Conservation (phyloP, 2,329 filamentous ascomycete genomes). For the Sporothrix sp. region DNA sequence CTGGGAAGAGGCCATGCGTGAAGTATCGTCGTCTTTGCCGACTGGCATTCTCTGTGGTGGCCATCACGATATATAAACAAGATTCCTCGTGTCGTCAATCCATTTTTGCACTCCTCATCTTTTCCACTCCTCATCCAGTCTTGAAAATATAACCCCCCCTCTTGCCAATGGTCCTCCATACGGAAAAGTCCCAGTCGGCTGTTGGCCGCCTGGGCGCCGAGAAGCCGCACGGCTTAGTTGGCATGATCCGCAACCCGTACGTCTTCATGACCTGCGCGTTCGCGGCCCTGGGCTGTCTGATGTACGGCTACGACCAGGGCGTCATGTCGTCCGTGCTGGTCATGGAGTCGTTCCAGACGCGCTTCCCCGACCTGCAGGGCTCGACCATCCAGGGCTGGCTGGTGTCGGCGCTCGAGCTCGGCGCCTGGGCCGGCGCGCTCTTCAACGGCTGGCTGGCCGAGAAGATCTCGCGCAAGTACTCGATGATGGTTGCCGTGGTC, state of each 20-base stretch:
- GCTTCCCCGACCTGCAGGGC: constrained; percentile 7
- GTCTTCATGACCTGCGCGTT: constrained; percentile 25
- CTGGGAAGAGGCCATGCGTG: not conserved
- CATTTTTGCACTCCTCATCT: not conserved
- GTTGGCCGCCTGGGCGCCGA: constrained; percentile 29
- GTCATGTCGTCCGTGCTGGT: constrained; percentile 9
- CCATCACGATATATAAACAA: not conserved
- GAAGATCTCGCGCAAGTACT: constrained; percentile 12
- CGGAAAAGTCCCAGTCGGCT: constrained; percentile 23
- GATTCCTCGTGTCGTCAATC: not conserved
- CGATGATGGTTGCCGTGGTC: constrained; percentile 9
- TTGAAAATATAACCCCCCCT: too few species aligned
- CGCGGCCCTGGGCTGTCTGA: constrained; percentile 10
- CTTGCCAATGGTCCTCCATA: not conserved
- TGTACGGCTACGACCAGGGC: constrained; percentile 12
- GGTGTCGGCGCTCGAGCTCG: constrained; percentile 8
- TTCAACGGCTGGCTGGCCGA: constrained; percentile 12
- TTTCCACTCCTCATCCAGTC: not conserved
- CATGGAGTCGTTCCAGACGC: constrained; percentile 11
- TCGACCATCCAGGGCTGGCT: constrained; percentile 10
- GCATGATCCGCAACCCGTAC: constrained; percentile 32
- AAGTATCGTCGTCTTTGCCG: not conserved
- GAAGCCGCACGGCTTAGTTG: constrained; percentile 29
- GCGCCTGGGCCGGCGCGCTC: constrained; percentile 7
- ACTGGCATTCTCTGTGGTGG: not conserved